Conservation (phyloP, 2,329 filamentous ascomycete genomes). For the Ciborinia camelliae region DNA sequence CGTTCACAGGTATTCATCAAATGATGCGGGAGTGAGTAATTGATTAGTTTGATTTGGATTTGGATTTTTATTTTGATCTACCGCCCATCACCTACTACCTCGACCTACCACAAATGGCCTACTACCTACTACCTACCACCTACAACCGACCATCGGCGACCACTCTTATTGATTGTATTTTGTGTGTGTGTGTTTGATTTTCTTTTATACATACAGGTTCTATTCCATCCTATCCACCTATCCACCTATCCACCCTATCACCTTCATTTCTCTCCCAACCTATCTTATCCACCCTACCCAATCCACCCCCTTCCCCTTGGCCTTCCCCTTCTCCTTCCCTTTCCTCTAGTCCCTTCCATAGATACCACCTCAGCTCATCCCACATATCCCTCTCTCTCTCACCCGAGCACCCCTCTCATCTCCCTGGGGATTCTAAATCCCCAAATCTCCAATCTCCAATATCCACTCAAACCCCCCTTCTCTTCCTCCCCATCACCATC, state of each 20-base stretch:
- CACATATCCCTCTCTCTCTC: neutral
- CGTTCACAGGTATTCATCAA: too few relatives aligned
- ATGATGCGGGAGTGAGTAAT: too few relatives aligned
- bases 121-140: neutral
- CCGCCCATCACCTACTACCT: too few relatives aligned
- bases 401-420: too few relatives aligned
- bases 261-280: neutral
- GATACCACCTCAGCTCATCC: neutral
- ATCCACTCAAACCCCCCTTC: neutral
- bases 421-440: too few relatives aligned
- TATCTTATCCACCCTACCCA: neutral
- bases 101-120: too few relatives aligned
- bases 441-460: neutral
- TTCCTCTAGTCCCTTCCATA: neutral
- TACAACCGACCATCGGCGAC: too few relatives aligned
- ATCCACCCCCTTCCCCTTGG: too few relatives aligned
- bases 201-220: constrained; percentile 9
- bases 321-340: neutral
- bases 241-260: neutral
- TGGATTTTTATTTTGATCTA: too few relatives aligned
- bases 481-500: neutral
- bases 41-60: too few relatives aligned
- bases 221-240: neutral
- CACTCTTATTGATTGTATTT: neutral
- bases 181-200: constrained; percentile 5